These are phyloP conservation scores for Terana coerulea DNA, from an alignment of 768 basidiomycete genomes.

Conservation along the genomic window DNA sequence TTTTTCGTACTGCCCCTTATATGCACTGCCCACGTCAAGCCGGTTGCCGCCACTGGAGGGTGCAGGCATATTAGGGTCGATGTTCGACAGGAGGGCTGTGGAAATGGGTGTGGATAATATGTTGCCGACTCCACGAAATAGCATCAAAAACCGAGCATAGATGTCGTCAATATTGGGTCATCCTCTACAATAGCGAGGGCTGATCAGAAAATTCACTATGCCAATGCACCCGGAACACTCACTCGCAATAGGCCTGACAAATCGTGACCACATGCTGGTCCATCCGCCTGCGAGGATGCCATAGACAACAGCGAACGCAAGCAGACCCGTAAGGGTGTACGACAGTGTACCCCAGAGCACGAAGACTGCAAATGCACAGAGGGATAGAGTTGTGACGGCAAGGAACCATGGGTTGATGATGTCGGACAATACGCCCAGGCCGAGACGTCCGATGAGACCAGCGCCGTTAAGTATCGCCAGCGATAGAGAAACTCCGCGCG, in stretches of 20 bases:
- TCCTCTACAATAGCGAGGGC: slow-evolving; percentile 17
- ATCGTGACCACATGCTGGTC: slow-evolving; percentile 27
- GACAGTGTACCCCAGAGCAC: slow-evolving; percentile 29
- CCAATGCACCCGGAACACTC: not conserved
- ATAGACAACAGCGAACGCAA: slow-evolving; percentile 25
- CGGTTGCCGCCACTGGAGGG: slow-evolving; percentile 7
- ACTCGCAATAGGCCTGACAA: slow-evolving; percentile 25
- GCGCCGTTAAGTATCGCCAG: slow-evolving; percentile 11
- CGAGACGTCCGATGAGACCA: slow-evolving; percentile 23
- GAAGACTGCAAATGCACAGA: slow-evolving; percentile 25
- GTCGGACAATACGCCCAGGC: slow-evolving; percentile 27
- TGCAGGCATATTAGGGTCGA: not conserved
- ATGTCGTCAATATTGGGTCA: slow-evolving; percentile 22
- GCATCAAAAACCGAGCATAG: slow-evolving; percentile 24
- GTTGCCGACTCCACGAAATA: slow-evolving; percentile 29
- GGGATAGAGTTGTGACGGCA: slow-evolving; percentile 16
- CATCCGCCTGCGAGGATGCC: slow-evolving; percentile 26
- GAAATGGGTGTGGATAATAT: slow-evolving; percentile 29
- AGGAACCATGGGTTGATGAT: slow-evolving; percentile 23
- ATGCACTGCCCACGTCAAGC: slow-evolving; percentile 29
- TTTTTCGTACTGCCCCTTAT: slow-evolving; percentile 23
- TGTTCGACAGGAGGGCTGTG: slow-evolving; percentile 5
- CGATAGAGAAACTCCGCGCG: slow-evolving; percentile 10
- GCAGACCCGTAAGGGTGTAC: slow-evolving; percentile 22
- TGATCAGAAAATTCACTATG: not conserved